Conservation (phyloP, 768 basidiomycete genomes). For the Pleurotus cornucopiae region DNA sequence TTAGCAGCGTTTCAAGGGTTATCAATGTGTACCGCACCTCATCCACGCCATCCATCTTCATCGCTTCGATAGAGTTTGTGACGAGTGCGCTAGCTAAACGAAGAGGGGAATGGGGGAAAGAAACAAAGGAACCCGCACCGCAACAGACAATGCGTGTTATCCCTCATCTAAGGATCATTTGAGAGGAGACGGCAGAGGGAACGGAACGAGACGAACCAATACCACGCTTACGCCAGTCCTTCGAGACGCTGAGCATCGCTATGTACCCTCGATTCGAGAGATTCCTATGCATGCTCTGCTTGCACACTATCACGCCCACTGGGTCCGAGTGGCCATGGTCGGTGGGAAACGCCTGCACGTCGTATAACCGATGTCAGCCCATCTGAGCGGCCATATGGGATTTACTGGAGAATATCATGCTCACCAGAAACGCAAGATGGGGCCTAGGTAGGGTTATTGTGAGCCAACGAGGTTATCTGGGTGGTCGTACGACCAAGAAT, state of each 20-base stretch:
- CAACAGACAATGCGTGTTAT: conserved; percentile 31
- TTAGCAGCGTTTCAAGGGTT: not conserved
- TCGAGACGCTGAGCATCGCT: conserved; percentile 92
- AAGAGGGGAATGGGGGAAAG: conserved; percentile 14
- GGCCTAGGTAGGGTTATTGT: conserved; percentile 52
- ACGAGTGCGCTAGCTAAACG: conserved; percentile 79
- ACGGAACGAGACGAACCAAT: conserved; percentile 64
- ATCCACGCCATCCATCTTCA: conserved; percentile 78
- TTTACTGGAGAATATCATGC: conserved; percentile 12
- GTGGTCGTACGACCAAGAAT: conserved; percentile 27
- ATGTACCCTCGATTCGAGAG: conserved; percentile 88
- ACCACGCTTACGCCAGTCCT: conserved; percentile 81
- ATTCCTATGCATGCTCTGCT: conserved; percentile 85
- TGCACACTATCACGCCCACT: conserved; percentile 94
- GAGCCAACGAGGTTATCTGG: conserved; percentile 10
- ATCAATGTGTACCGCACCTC: conserved; percentile 54
- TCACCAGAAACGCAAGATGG: conserved; percentile 78
- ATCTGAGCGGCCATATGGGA: not conserved
- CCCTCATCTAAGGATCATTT: conserved; percentile 39
- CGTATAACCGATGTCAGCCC: not conserved
- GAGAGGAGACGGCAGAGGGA: conserved; percentile 36
- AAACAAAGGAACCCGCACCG: conserved; percentile 41
- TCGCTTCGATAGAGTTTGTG: conserved; percentile 73
- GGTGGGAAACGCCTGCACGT: conserved; percentile 52
- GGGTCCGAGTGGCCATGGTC: conserved; percentile 43